A percentile compares a stretch with the other conserved stretches of the same genome.
These are phyloP conservation scores for Candida insectalens DNA, from an alignment of 805 yeast genomes.

Conservation along the genomic window DNA sequence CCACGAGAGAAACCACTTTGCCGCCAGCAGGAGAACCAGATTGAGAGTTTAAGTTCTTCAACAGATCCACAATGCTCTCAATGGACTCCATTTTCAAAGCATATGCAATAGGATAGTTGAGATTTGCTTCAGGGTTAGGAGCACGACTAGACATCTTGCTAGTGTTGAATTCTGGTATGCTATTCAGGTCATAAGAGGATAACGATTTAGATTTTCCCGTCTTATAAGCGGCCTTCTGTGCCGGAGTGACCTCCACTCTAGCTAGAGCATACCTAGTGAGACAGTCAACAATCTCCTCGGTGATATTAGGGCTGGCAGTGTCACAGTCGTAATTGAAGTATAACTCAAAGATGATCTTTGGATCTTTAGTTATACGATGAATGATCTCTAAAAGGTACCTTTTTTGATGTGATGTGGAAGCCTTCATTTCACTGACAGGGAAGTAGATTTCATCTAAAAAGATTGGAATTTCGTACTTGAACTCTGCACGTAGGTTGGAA, in stretches of 20 bases:
- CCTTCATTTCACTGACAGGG: slow-evolving; percentile 86
- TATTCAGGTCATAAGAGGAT: slow-evolving; percentile 63
- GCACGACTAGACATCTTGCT: slow-evolving; percentile 45
- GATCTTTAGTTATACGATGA: slow-evolving; percentile 76
- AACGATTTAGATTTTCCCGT: slow-evolving; percentile 45
- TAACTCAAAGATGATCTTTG: slow-evolving; percentile 83
- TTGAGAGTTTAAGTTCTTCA: slow-evolving; percentile 79
- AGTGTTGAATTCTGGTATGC: slow-evolving; percentile 70
- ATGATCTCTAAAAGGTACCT: slow-evolving; percentile 76
- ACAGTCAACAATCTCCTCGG: slow-evolving; percentile 74
- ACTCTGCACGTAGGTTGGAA: slow-evolving; percentile 73
- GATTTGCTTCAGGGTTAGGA: slow-evolving; percentile 46
- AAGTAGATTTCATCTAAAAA: slow-evolving; percentile 88
- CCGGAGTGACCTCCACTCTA: slow-evolving; percentile 60
- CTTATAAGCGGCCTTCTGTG: slow-evolving; percentile 50
- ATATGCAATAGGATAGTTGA: slow-evolving; percentile 64
- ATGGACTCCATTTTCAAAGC: slow-evolving; percentile 77
- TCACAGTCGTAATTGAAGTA: slow-evolving; percentile 96
- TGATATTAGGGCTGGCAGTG: slow-evolving; percentile 65
- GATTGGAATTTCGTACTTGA: slow-evolving; percentile 90
- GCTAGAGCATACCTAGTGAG: slow-evolving; percentile 63
- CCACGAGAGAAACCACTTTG: neutral
- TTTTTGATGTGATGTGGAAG: slow-evolving; percentile 89
- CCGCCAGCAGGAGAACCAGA: slow-evolving; percentile 42
- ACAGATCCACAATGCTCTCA: slow-evolving; percentile 69